These are phyloP conservation scores for Fusarium xylarioides DNA, from an alignment of 2,329 filamentous ascomycete species.

Conservation along the genomic window DNA sequence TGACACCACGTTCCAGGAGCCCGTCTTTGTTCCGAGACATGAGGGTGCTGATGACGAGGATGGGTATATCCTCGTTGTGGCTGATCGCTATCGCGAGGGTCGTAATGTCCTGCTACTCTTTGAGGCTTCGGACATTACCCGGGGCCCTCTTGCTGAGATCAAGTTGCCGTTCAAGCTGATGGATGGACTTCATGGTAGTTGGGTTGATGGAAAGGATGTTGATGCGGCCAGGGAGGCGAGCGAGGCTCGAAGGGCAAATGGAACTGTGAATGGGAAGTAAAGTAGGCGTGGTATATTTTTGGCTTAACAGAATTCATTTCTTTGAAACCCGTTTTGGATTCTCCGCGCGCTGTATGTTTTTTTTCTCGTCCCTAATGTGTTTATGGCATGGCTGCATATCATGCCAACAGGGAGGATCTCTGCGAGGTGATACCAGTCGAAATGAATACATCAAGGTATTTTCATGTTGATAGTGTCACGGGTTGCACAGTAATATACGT, in stretches of 20 bases:
- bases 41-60: background rate
- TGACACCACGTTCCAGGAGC: background rate
- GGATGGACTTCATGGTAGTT: background rate
- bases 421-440: no score
- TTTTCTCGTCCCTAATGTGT: no score
- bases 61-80: background rate
- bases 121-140: background rate
- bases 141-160: background rate
- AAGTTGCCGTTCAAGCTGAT: background rate
- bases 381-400: no score
- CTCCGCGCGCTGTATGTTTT: background rate
- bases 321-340: background rate
- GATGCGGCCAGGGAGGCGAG: background rate
- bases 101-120: background rate
- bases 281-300: background rate
- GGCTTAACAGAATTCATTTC: background rate
- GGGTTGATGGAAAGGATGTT: background rate
- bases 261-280: background rate
- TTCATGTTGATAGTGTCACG: no score
- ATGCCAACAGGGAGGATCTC: no score
- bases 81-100: background rate
- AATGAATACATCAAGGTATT: no score
- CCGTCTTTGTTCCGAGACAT: background rate
- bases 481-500: no score
- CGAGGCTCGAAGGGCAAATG: background rate